Percentiles rank a stretch among this genome's conserved stretches.
Evolutionary conservation across 805 yeast species (phyloP).

Genomic region (Lipomyces spencermartinsiae): DNA sequence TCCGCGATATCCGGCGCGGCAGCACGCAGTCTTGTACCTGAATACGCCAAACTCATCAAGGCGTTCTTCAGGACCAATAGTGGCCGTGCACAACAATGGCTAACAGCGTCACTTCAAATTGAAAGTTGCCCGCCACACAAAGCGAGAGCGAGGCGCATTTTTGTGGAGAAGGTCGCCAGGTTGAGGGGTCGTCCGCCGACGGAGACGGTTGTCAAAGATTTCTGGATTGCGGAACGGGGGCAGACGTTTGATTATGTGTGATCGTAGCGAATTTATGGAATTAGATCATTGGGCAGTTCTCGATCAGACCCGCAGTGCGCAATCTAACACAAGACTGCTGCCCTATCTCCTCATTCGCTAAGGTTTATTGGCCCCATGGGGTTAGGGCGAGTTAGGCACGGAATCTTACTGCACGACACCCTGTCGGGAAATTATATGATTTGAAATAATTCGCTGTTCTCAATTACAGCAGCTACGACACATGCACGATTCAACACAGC

Average conservation of each 20-base stretch:
- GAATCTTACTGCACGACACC: too few relatives aligned
- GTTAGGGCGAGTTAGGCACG: neutral
- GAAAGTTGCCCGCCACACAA: neutral
- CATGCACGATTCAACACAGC: neutral
- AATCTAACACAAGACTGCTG: too few relatives aligned
- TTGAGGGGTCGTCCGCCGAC: constrained; percentile 39
- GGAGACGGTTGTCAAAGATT: constrained; percentile 37
- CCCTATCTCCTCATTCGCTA: too few relatives aligned
- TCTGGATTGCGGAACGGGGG: constrained; percentile 39
- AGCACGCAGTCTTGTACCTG: constrained; percentile 29
- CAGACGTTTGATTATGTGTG: constrained; percentile 26
- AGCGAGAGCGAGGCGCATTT: constrained; percentile 13
- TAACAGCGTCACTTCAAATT: neutral
- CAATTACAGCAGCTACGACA: neutral
- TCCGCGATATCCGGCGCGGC: constrained; percentile 35
- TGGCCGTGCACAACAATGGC: constrained; percentile 26
- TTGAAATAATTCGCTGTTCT: too few relatives aligned
- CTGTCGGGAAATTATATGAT: too few relatives aligned
- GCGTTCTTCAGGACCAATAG: constrained; percentile 15
- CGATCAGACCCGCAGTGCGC: too few relatives aligned
- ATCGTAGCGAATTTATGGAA: neutral
- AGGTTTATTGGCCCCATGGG: neutral
- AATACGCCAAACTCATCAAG: constrained; percentile 28
- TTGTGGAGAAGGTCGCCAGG: constrained; percentile 28
- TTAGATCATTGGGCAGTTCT: neutral